phyloP scores from a whole-genome alignment of 495 filamentous ascomycete genomes.

The Aspergillus funiculosus region DNA sequence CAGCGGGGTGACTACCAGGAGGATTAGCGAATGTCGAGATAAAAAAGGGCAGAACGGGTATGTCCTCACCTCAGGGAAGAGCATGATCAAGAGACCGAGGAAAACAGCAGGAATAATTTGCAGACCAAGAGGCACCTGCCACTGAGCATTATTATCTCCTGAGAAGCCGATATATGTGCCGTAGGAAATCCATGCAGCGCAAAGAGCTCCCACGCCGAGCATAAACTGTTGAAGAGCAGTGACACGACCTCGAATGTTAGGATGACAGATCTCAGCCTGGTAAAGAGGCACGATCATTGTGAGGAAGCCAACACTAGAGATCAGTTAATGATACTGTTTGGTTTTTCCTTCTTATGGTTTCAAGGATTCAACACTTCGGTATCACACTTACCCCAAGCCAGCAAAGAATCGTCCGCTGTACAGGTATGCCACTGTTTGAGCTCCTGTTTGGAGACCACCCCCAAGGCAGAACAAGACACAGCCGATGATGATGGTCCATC shows the following conservation, averaged over 20 bases:
- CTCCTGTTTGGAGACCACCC: slow-evolving; percentile 39
- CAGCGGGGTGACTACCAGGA: slow-evolving; percentile 47
- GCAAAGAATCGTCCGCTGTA: slow-evolving; percentile 42
- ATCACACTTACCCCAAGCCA: slow-evolving; percentile 45
- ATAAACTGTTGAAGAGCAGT: slow-evolving; percentile 43
- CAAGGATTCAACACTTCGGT: background rate
- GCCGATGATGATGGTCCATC: slow-evolving; percentile 40
- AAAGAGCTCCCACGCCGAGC: slow-evolving; percentile 39
- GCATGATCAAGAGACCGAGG: slow-evolving; percentile 36
- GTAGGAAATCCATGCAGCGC: slow-evolving; percentile 40
- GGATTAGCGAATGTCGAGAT: slow-evolving; percentile 4
- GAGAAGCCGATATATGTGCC: slow-evolving; percentile 46
- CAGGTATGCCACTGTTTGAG: slow-evolving; percentile 31
- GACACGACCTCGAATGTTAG: slow-evolving; percentile 39
- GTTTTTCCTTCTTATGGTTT: too few species aligned
- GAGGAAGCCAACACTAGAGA: slow-evolving; percentile 51
- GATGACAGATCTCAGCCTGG: slow-evolving; percentile 43
- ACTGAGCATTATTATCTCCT: slow-evolving; percentile 38
- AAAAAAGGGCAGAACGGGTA: too few species aligned
- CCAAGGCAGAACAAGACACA: slow-evolving; percentile 41
- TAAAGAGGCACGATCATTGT: slow-evolving; percentile 47
- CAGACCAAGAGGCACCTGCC: slow-evolving; percentile 39
- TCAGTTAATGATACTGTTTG: slow-evolving; percentile 2
- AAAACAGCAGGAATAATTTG: slow-evolving; percentile 39
- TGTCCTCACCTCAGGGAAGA: slow-evolving; percentile 45